These are phyloP conservation scores for Curvularia hawaiiensis DNA, from an alignment of 2,329 filamentous ascomycete species.

Conservation along the genomic window DNA sequence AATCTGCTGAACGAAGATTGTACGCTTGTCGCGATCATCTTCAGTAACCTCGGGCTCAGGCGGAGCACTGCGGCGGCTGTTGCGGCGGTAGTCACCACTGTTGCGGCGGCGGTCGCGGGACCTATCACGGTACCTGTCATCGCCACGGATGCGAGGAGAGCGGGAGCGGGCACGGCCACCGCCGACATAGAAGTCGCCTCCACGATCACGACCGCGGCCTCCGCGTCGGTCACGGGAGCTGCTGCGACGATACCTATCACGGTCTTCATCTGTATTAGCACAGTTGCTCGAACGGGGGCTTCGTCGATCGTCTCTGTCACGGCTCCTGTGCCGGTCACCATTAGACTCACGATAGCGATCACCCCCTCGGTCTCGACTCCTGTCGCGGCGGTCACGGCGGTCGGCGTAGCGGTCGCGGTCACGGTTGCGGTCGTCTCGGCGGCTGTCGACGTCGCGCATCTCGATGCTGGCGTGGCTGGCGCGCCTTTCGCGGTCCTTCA, in stretches of 20 bases:
- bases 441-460: constrained; percentile 38
- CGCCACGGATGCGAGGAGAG: constrained; percentile 47
- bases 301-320: constrained; percentile 38
- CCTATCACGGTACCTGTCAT: constrained; percentile 52
- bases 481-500: constrained; percentile 20
- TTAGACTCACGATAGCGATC: constrained; percentile 39
- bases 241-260: constrained; percentile 40
- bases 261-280: constrained; percentile 46
- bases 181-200: constrained; percentile 49
- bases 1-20: constrained; percentile 98
- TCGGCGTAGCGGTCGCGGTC: constrained; percentile 39
- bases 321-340: constrained; percentile 40
- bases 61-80: constrained; percentile 44
- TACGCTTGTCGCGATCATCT: constrained; percentile 94
- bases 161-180: constrained; percentile 45
- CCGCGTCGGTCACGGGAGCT: constrained; percentile 38
- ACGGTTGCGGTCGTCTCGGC: constrained; percentile 41
- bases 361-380: constrained; percentile 32
- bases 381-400: constrained; percentile 35
- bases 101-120: constrained; percentile 54
- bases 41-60: constrained; percentile 79
- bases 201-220: constrained; percentile 33
- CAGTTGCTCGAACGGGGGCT: constrained; percentile 40
- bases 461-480: constrained; percentile 26
- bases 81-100: constrained; percentile 53